Conservation (phyloP, 192 early-diverging fungal species). For the Coemansia sp. region DNA sequence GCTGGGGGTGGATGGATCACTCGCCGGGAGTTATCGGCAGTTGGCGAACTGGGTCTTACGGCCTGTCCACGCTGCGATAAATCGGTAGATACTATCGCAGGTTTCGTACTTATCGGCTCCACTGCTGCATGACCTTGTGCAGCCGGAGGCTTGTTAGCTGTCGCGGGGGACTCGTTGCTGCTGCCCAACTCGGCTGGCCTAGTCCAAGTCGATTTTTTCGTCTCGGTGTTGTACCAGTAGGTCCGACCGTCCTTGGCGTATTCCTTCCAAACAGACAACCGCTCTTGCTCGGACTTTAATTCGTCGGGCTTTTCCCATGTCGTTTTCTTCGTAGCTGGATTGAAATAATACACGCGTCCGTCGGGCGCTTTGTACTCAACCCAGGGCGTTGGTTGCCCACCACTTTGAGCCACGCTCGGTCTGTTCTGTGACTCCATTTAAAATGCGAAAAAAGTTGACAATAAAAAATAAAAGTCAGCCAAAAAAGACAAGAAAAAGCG, state of each 20-base stretch:
- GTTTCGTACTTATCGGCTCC: background rate
- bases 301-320: conserved; percentile 96
- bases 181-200: conserved; percentile 66
- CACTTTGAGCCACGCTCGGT: background rate
- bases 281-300: conserved; percentile 77
- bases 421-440: background rate
- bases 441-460: background rate
- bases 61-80: background rate
- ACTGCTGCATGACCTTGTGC: background rate
- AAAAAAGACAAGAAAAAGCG: background rate
- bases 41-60: background rate
- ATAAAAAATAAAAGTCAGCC: background rate
- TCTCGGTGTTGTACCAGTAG: conserved; percentile 83
- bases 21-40: background rate
- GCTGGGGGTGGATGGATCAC: background rate
- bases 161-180: background rate
- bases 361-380: conserved; percentile 76
- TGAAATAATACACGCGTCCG: conserved; percentile 87
- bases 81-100: background rate
- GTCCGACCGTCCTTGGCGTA: conserved; percentile 76
- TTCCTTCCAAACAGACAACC: conserved; percentile 79
- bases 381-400: conserved; percentile 56
- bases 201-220: conserved; percentile 87
- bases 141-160: background rate
- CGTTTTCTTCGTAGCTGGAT: conserved; percentile 73